These are phyloP conservation scores for Syzygium aqueum DNA, from an alignment of 345 rosid species.

Conservation along the genomic window DNA sequence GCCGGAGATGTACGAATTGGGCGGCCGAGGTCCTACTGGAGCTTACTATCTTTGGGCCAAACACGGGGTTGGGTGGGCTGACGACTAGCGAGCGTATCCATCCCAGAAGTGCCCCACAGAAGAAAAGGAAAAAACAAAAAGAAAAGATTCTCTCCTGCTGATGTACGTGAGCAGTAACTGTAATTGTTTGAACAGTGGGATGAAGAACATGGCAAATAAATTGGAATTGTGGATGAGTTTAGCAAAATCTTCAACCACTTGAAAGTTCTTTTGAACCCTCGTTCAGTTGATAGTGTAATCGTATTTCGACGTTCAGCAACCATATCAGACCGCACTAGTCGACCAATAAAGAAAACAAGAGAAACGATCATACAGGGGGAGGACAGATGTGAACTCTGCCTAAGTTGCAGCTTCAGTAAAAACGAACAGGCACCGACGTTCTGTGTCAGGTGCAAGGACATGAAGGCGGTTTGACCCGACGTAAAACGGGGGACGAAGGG, in stretches of 20 bases:
- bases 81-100: conserved; percentile 10
- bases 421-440: neutral
- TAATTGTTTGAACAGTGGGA: neutral
- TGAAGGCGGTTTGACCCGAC: neutral
- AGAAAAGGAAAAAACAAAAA: too few relatives aligned
- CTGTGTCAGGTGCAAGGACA: neutral
- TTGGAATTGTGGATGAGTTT: neutral
- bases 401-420: neutral
- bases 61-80: conserved; percentile 57
- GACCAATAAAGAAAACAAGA: neutral
- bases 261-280: neutral
- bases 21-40: conserved; percentile 72
- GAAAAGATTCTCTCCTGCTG: neutral
- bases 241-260: neutral
- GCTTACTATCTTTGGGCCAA: conserved; percentile 73
- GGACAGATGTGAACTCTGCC: neutral
- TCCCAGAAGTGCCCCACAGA: neutral
- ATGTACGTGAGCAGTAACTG: neutral
- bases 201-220: neutral
- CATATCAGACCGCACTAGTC: neutral
- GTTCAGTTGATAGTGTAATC: neutral
- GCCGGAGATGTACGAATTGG: conserved; percentile 59
- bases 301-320: neutral
- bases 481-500: neutral
- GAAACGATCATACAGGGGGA: neutral